phyloP scores from a whole-genome alignment of 257 asterid species.

The Solanum peruvianum region DNA sequence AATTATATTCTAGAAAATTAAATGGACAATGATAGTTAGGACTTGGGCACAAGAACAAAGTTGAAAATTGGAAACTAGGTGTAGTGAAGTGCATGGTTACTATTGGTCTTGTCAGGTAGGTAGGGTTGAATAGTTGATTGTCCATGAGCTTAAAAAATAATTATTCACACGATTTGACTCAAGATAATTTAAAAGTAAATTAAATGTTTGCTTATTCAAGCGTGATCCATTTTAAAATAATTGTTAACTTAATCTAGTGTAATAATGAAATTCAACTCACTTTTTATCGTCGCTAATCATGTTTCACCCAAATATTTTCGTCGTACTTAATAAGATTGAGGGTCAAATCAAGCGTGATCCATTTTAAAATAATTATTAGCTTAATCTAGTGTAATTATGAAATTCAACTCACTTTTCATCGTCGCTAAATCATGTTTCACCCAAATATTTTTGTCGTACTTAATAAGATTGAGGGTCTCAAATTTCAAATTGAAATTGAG shows the following conservation, averaged over 20 bases:
- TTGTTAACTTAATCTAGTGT: background rate
- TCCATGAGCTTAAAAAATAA: background rate
- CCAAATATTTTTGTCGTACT: background rate
- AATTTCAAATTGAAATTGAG: background rate
- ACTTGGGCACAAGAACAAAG: background rate
- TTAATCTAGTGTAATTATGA: background rate
- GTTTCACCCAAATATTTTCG: background rate
- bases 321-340: background rate
- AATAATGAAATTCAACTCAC: background rate
- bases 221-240: background rate
- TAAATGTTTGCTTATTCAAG: background rate
- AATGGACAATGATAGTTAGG: background rate
- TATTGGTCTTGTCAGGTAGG: background rate
- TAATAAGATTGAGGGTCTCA: background rate
- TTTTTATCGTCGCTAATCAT: background rate
- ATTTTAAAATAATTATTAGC: background rate
- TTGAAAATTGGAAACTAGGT: background rate
- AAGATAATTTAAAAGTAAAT: background rate
- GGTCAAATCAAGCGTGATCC: no score
- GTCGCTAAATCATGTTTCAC: background rate
- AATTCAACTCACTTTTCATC: background rate
- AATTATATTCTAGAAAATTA: background rate
- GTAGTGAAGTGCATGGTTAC: background rate
- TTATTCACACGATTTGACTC: rapidly evolving
- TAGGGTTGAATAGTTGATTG: background rate